Evolutionary conservation across 78 protist genomes (phyloP).

Genomic region (Emiliania huxleyi): DNA sequence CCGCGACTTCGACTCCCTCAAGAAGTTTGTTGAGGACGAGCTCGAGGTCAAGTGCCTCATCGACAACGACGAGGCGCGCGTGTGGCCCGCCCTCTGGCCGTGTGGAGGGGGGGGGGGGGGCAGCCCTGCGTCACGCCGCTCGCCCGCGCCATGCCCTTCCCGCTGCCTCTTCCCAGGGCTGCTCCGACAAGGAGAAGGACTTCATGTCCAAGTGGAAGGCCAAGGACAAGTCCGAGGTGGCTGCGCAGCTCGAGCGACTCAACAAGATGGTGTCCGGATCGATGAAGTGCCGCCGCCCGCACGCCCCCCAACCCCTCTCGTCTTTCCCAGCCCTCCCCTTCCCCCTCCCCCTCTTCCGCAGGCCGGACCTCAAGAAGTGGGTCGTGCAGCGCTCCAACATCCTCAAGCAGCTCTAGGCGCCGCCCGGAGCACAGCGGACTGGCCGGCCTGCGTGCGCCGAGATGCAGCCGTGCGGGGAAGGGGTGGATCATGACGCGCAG

Average conservation of each 20-base stretch:
- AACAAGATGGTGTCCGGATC: neutral
- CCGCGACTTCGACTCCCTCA: neutral
- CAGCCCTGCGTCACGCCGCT: neutral
- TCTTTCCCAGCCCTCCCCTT: too few relatives aligned
- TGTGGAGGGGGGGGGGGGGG: neutral
- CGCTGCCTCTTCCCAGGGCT: neutral
- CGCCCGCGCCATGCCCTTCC: neutral
- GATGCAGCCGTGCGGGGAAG: too few relatives aligned
- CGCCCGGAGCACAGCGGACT: too few relatives aligned
- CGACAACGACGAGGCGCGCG: neutral
- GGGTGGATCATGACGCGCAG: too few relatives aligned
- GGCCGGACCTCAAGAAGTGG: conserved; percentile 28
- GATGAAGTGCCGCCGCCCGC: neutral
- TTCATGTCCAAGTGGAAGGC: conserved; percentile 37
- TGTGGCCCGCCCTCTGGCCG: neutral
- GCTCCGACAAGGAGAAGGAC: conserved; percentile 44
- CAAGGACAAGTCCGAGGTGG: neutral
- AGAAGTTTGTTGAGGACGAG: neutral
- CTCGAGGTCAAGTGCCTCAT: conserved; percentile 36
- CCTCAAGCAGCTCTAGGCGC: neutral
- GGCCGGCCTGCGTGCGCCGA: too few relatives aligned
- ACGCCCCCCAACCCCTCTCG: too few relatives aligned
- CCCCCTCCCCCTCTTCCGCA: too few relatives aligned
- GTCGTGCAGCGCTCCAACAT: conserved; percentile 8
- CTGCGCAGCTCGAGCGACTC: conserved; percentile 21